Percentiles rank a stretch among this genome's conserved stretches.
phyloP scores from a whole-genome alignment of 225 moss, liverwort and hornwort genomes.

The Physcomitrium patens region DNA sequence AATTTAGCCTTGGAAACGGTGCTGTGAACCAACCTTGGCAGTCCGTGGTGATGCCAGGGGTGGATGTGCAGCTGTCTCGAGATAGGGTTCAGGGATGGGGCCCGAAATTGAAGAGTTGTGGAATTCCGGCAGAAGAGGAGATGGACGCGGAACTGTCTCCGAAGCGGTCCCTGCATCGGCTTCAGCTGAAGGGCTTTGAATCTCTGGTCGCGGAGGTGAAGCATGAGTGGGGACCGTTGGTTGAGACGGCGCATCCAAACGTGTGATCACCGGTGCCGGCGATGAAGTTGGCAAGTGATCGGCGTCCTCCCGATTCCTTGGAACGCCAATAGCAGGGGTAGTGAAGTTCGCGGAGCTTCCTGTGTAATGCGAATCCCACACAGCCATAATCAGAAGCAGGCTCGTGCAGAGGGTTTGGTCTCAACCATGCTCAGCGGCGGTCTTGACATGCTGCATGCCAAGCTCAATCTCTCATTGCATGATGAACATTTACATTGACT shows the following conservation, averaged over 20 bases:
- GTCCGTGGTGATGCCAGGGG: slow-evolving; percentile 25
- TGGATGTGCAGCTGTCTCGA: slow-evolving; percentile 36
- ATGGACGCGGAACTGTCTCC: not conserved
- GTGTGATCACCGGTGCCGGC: not conserved
- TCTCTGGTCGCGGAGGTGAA: not conserved
- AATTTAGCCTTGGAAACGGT: not conserved
- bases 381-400: too few relatives aligned
- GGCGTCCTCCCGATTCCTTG: not conserved
- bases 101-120: slow-evolving; percentile 7
- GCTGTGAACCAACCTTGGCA: slow-evolving; percentile 30
- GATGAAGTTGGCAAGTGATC: not conserved
- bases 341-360: slow-evolving; percentile 16
- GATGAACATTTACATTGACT: too few relatives aligned
- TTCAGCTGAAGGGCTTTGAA: slow-evolving; percentile 6
- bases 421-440: too few relatives aligned
- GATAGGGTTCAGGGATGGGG: slow-evolving; percentile 5
- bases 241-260: not conserved
- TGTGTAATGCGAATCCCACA: slow-evolving; percentile 1
- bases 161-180: not conserved
- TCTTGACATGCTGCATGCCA: too few relatives aligned
- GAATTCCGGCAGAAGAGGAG: slow-evolving; percentile 13
- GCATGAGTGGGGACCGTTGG: not conserved
- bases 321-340: not conserved
- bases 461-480: too few relatives aligned
- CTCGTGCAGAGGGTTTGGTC: too few relatives aligned